Conservation (phyloP, 1,139 yeast species). For the Pneumocystis wakefieldiae region DNA sequence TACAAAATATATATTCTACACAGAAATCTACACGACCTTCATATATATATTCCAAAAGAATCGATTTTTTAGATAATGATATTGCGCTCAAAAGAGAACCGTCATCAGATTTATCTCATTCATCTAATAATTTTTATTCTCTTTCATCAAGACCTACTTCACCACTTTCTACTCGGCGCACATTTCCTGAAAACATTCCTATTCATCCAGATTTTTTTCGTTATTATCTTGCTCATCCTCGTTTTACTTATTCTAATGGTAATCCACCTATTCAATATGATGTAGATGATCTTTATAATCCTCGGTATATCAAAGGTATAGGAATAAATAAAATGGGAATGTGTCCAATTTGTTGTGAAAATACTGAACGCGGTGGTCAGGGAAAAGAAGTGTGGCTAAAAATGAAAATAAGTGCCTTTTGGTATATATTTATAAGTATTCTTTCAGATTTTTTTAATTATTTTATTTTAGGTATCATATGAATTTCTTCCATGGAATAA, state of each 20-base stretch:
- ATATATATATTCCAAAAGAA: background rate
- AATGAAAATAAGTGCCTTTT: slow-evolving; percentile 6
- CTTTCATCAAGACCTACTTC: background rate
- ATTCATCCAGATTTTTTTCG: slow-evolving; percentile 1
- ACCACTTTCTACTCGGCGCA: background rate
- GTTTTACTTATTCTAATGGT: background rate
- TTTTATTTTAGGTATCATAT: slow-evolving; percentile 13
- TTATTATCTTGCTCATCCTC: slow-evolving; percentile 1
- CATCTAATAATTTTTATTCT: background rate
- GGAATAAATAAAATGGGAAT: slow-evolving; percentile 5
- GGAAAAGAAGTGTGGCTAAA: slow-evolving; percentile 4
- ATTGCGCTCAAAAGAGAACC: background rate
- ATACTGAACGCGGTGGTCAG: background rate
- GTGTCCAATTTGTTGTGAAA: slow-evolving; percentile 6
- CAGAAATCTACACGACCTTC: background rate
- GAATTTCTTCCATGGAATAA: slow-evolving; percentile 14
- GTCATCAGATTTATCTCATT: background rate
- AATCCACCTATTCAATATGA: background rate
- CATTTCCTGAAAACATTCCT: slow-evolving; percentile 2
- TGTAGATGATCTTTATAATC: slow-evolving; percentile 6
- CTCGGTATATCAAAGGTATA: slow-evolving; percentile 4
- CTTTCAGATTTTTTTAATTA: slow-evolving; percentile 3
- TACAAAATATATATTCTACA: background rate
- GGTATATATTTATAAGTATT: slow-evolving; percentile 4
- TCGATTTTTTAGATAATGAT: background rate